Percentiles rank a stretch among this genome's conserved stretches.
Evolutionary conservation across 2,329 filamentous ascomycete genomes (phyloP).

Genomic region (Neofusicoccum cordaticola): DNA sequence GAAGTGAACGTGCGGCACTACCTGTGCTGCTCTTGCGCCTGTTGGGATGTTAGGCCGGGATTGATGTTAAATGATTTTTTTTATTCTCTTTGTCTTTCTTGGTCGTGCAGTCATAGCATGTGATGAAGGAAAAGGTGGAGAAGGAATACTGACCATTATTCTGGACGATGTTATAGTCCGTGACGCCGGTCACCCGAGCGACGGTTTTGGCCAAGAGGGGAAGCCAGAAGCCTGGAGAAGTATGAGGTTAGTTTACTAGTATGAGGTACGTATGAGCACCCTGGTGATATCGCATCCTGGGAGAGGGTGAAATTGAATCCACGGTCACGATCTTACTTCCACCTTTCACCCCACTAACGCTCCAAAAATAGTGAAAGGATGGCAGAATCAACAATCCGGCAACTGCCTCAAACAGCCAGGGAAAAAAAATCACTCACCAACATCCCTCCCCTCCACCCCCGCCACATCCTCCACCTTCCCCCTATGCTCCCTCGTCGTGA

Average conservation of each 20-base stretch:
- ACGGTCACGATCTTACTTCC: too few species aligned
- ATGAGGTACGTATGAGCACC: too few species aligned
- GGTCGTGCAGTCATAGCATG: too few species aligned
- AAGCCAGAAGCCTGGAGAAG: constrained; percentile 52
- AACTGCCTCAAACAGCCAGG: too few species aligned
- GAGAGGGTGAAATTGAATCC: not conserved
- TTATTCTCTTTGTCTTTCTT: too few species aligned
- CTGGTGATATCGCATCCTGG: too few species aligned
- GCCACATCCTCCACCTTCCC: constrained; percentile 72
- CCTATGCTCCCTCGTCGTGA: constrained; percentile 74
- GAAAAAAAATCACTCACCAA: constrained; percentile 50
- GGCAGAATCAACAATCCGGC: too few species aligned
- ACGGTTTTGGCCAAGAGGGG: constrained; percentile 72
- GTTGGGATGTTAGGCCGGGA: not conserved
- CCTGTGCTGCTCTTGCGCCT: constrained; percentile 82
- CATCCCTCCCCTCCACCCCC: constrained; percentile 60
- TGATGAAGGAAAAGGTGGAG: too few species aligned
- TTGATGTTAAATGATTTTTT: too few species aligned
- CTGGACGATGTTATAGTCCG: constrained; percentile 95
- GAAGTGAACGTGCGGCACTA: constrained; percentile 91
- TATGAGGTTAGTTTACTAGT: not conserved
- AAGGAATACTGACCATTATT: constrained; percentile 67
- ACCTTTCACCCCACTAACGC: too few species aligned
- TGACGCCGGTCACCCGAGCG: constrained; percentile 64
- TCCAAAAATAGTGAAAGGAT: too few species aligned